phyloP scores from a whole-genome alignment of 2,329 filamentous ascomycete genomes.

The Lecanicillium sp. region DNA sequence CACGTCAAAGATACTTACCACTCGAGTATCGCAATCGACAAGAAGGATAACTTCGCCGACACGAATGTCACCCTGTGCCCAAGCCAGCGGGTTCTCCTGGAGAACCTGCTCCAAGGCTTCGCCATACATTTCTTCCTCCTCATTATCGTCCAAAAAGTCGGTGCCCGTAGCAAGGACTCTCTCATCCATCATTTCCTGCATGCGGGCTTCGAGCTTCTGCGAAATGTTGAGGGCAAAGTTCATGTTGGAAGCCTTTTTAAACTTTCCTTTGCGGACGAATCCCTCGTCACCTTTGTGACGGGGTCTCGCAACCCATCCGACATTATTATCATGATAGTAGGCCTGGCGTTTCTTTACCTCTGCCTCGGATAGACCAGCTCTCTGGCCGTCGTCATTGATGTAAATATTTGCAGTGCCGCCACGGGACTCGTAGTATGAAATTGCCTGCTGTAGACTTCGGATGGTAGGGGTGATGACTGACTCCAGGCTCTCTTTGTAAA shows the following conservation, averaged over 20 bases:
- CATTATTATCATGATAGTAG: constrained; percentile 41
- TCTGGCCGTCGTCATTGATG: constrained; percentile 56
- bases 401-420: constrained; percentile 43
- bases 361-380: constrained; percentile 35
- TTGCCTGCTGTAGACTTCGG: constrained; percentile 37
- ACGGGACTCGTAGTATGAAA: constrained; percentile 40
- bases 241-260: constrained; percentile 72
- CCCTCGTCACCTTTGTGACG: constrained; percentile 36
- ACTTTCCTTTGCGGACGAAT: constrained; percentile 52
- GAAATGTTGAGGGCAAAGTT: constrained; percentile 59
- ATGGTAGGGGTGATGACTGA: constrained; percentile 40
- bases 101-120: constrained; percentile 39
- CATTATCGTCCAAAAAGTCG: constrained; percentile 16
- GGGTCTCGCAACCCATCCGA: constrained; percentile 40
- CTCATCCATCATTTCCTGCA: constrained; percentile 27
- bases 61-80: constrained; percentile 53
- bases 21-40: constrained; percentile 61
- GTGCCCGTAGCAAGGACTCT: constrained; percentile 10
- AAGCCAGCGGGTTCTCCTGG: constrained; percentile 35
- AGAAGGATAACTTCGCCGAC: constrained; percentile 58
- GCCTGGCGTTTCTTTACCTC: constrained; percentile 31
- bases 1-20: too few species aligned
- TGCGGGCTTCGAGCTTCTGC: constrained; percentile 52
- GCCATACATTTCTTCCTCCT: constrained; percentile 39
- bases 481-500: constrained; percentile 32